phyloP scores from a whole-genome alignment of 208 protist genomes.

The Zelonia costaricensis region DNA sequence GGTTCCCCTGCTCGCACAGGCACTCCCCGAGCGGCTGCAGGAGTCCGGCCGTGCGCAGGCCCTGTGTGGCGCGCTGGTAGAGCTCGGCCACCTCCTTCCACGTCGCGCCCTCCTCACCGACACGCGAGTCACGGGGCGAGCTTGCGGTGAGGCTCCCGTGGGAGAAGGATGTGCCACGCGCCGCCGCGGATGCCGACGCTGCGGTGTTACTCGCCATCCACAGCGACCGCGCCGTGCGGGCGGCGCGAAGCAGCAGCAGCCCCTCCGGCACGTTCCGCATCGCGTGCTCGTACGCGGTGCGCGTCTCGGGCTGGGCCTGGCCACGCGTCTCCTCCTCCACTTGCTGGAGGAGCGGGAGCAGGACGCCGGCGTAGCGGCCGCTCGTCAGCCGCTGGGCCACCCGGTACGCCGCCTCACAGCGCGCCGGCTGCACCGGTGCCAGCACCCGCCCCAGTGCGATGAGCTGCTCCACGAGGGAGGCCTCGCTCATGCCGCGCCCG shows the following conservation, averaged over 20 bases:
- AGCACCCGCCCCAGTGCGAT: slow-evolving; percentile 46
- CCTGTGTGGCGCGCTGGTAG: slow-evolving; percentile 47
- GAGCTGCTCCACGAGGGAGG: slow-evolving; percentile 41
- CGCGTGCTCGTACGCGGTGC: slow-evolving; percentile 31
- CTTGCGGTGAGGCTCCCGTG: not conserved
- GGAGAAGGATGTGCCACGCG: no score
- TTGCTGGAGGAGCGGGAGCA: slow-evolving; percentile 58
- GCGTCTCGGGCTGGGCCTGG: not conserved
- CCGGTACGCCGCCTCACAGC: slow-evolving; percentile 36
- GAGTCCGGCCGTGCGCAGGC: slow-evolving; percentile 50
- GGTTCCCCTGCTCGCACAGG: slow-evolving; percentile 63
- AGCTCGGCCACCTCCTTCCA: slow-evolving; percentile 41
- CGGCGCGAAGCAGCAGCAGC: slow-evolving; percentile 35
- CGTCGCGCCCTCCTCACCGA: not conserved
- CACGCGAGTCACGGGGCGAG: no score
- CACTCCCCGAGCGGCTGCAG: slow-evolving; percentile 70
- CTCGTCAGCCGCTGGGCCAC: slow-evolving; percentile 51
- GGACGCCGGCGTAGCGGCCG: slow-evolving; percentile 46
- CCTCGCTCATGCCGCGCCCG: slow-evolving; percentile 55
- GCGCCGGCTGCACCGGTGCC: slow-evolving; percentile 37
- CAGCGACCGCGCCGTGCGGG: slow-evolving; percentile 40
- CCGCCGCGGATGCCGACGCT: no score
- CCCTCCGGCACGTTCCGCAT: slow-evolving; percentile 47
- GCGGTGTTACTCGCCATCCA: slow-evolving; percentile 7
- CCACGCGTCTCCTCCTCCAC: slow-evolving; percentile 23